Conservation (phyloP, 2,329 filamentous ascomycete genomes). For the Pseudogymnoascus sp. region DNA sequence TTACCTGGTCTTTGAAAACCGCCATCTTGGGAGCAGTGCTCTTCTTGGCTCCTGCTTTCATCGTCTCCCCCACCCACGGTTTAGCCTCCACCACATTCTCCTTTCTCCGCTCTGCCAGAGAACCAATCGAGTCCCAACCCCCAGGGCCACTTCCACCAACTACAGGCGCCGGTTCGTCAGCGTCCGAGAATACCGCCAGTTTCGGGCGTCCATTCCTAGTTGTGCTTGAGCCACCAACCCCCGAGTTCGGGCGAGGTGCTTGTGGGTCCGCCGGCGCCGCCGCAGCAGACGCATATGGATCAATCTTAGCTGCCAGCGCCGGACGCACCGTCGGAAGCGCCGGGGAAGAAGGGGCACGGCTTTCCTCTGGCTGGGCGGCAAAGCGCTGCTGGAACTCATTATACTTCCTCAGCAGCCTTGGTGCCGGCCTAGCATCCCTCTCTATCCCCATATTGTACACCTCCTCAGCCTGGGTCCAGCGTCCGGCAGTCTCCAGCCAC, state of each 20-base stretch:
- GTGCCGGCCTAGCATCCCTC: slow-evolving; percentile 72
- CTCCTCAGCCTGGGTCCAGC: slow-evolving; percentile 89
- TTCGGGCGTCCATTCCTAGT: slow-evolving; percentile 69
- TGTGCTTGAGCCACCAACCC: slow-evolving; percentile 38
- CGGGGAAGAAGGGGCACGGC: slow-evolving; percentile 70
- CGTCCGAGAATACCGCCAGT: slow-evolving; percentile 84
- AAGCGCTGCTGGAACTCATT: slow-evolving; percentile 80
- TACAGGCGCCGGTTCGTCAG: slow-evolving; percentile 49
- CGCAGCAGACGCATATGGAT: slow-evolving; percentile 63
- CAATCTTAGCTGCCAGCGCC: slow-evolving; percentile 75
- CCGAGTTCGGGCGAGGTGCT: slow-evolving; percentile 40
- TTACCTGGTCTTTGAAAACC: slow-evolving; percentile 94
- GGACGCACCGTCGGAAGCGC: slow-evolving; percentile 77
- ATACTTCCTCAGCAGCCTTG: slow-evolving; percentile 80
- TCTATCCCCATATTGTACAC: slow-evolving; percentile 88
- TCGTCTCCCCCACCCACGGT: slow-evolving; percentile 85
- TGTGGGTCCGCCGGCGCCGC: slow-evolving; percentile 57
- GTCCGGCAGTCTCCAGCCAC: slow-evolving; percentile 76
- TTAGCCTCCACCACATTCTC: slow-evolving; percentile 82
- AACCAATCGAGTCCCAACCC: slow-evolving; percentile 90
- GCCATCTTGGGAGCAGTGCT: slow-evolving; percentile 70
- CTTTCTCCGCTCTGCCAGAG: slow-evolving; percentile 81
- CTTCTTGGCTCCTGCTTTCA: slow-evolving; percentile 81
- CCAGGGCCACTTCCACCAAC: slow-evolving; percentile 49
- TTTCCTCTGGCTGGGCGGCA: slow-evolving; percentile 55